A percentile compares a stretch with the other conserved stretches of the same genome.
Conservation (phyloP, 768 basidiomycete genomes). For the Multifurca ochricompacta region DNA sequence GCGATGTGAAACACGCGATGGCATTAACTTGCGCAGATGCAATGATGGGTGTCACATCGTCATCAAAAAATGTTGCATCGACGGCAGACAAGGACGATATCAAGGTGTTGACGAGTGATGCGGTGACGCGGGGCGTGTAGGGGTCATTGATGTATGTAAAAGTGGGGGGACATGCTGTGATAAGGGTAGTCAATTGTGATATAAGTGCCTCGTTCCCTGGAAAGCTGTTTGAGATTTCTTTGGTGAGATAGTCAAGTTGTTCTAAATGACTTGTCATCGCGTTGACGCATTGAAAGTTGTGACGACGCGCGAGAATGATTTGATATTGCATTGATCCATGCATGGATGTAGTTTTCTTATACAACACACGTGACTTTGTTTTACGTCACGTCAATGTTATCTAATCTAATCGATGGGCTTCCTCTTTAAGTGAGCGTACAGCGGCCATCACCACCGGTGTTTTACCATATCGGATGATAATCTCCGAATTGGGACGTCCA, state of each 20-base stretch:
- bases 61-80: neutral
- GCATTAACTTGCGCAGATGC: constrained; percentile 45
- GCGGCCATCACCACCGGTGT: constrained; percentile 10
- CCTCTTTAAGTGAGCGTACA: neutral
- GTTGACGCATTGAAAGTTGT: neutral
- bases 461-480: constrained; percentile 17
- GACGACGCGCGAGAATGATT: no score
- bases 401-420: no score
- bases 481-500: constrained; percentile 11
- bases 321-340: no score
- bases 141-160: constrained; percentile 66
- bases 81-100: constrained; percentile 25
- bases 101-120: constrained; percentile 35
- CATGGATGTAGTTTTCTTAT: no score
- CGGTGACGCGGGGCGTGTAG: constrained; percentile 39
- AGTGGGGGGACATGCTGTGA: constrained; percentile 40
- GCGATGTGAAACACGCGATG: constrained; percentile 51
- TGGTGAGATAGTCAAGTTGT: constrained; percentile 15
- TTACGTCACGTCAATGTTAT: no score
- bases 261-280: constrained; percentile 12
- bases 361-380: no score
- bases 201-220: constrained; percentile 23
- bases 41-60: constrained; percentile 24
- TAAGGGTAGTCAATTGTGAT: constrained; percentile 26
- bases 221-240: constrained; percentile 15